Evolutionary conservation across 2,329 filamentous ascomycete genomes (phyloP), one percentile per base, ranked within the genome.

Genomic region (Tolypocladium amazonense): DNA sequence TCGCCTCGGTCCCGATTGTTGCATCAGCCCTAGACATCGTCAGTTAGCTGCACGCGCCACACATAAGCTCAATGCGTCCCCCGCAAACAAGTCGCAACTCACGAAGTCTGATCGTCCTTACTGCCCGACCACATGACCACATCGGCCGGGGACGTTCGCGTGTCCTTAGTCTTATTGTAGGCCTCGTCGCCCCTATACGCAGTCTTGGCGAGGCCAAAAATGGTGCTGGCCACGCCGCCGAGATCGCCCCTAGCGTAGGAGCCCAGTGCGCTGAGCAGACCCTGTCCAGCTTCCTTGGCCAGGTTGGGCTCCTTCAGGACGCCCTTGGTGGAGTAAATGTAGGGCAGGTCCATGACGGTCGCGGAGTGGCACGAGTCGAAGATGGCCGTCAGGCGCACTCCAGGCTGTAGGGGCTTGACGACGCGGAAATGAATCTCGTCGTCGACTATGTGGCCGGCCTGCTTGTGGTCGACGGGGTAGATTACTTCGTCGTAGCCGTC

Each of bases 51-150:
- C 47, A 47, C n/a, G 20, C 8, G 4, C 15, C 4, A 11, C 47
- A 7, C 14, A 30, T 2, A 1, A 30, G 2, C 45, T 18, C 8
- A 2, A 25, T 18, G 14, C 5, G 14, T 23, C 7, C 25, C 15
- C 1, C 15, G 15, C 5, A 30, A 5, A 2, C 18, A 18, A 20
- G 14, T 3, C 11, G 8, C 7, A 18, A 35, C 50, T 35, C 20
- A 53, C 87, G 89, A 92, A 66, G 94, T 99, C 76, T 97, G 94
- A 62, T 88, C 85, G 71, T 99, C 94, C 76, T 96, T 97, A 77
- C 90, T 95, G 60, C 94, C 94, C 62, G 90, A 96, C 89, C 92
- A 96, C 90, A 97, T 96, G 71, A 99, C 85, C 38, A 99, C 94
- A 74, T 99, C 94, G 47, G 94, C 94, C 1, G 92, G 88, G 59